Base-by-base conservation (phyloP, 1,139 yeast species). In the Diutina siamensis region DNA sequence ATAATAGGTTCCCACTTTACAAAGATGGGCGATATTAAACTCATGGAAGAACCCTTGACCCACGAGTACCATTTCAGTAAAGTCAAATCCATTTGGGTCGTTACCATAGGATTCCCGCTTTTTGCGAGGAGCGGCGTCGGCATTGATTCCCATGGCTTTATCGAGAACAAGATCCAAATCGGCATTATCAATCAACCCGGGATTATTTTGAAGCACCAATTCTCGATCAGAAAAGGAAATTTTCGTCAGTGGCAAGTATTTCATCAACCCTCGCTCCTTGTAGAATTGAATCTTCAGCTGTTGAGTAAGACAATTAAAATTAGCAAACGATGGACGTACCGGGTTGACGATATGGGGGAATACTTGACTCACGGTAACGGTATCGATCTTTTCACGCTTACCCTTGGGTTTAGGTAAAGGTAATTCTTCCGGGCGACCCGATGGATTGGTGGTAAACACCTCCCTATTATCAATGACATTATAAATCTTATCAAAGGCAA, bases 41-140 rank as follows among this genome's bases (percentile, higher is more conserved):
- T 69, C 75, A 40, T 67, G 74, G 40, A 71, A 64, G 45, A 55
- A 66, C 0, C 76, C 76, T 53, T 69, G 73, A 1, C 76, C 76
- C 1, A 74, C 74, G 10, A 70, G 58, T 2, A 68, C 61, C 3
- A 67, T 63, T 45, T 71, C 74, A 4, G 61, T 51, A 49, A 70
- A 63, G 49, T 71, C 74, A 17, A 67, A 50, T 17, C 58, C 51
- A 51, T 71, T 69, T 2, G 73, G 72, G 52, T 71, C 75, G 20
- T 65, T 65, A 4, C 64, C 64, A 38, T 64, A 48, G 2, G 65
- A 63, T 46, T 61, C 65, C 9, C 42, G 32, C 20, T 25, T 22
- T 22, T 25, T 22, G 4, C 20, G 18, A 10, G 42, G n/a, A 20
- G 20, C 28, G 35, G 19, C 25, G 17, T 18, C 25, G n/a, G 34